Evolutionary conservation across 805 yeast species (phyloP), one percentile per base, ranked within the genome.

Genomic region (Kodamaea nitidulidarum): DNA sequence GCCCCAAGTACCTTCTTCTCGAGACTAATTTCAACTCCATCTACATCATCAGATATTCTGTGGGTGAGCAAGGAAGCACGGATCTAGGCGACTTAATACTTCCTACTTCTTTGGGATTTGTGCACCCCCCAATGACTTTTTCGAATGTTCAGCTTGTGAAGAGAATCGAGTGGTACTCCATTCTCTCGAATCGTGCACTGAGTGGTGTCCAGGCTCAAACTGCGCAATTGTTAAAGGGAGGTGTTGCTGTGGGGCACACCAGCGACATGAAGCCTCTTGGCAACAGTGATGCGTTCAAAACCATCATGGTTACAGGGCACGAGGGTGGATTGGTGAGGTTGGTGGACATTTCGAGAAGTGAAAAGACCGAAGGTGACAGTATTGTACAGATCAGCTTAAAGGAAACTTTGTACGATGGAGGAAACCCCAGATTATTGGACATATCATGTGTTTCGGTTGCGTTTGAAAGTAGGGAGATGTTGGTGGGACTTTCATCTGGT

Each of bases 321-420:
- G 76, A 80, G 25, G 83, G 83, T 56, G 98, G 97, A 0, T 75
- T 81, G 25, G 77, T 93, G 0, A 72, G 96, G 39, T 67, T 91
- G 7, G 81, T 88, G 80, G 95, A 91, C 61, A 81, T 88, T 0
- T 79, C 95, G 0, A 78, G 80, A 41, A 84, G 84, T 15, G 96
- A 86, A 34, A 58, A 52, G 16, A 11, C 14, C 15, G 67, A 60
- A 16, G 48, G 56, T 7, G 68, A 61, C 35, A 53, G 52, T 26
- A 47, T 53, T 6, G 51, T 67, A 1, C 68, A 63, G 44, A 47
- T 67, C 22, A 55, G 61, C 38, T 53, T 67, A 34, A 54, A 54
- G 24, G 65, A 60, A 28, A 60, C 68, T 1, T 52, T 67, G 31
- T 57, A 50, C 27, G 58, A 58, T 30, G 50, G 55, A 18, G 49